Conservation (phyloP, 176 grass and related monocot genomes). For the Secale cereale region DNA sequence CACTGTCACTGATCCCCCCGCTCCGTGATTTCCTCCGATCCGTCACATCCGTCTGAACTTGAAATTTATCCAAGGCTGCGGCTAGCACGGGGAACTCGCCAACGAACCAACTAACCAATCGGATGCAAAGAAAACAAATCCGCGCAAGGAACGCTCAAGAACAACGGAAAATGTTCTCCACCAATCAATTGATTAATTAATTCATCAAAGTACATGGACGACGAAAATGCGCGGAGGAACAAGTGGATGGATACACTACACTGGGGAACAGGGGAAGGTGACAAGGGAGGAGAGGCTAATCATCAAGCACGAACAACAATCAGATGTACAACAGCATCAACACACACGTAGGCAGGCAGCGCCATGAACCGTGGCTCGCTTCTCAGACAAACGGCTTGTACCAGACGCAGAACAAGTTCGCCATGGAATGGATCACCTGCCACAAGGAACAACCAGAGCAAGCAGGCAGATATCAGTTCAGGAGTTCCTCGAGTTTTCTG, state of each 20-base stretch:
- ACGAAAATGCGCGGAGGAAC: constrained; percentile 10
- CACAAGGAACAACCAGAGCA: not conserved
- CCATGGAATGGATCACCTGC: constrained; percentile 30
- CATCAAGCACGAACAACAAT: not conserved
- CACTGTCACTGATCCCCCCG: not conserved
- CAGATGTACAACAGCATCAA: not conserved
- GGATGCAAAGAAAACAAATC: not conserved
- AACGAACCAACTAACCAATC: not conserved
- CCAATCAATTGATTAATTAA: constrained; percentile 6
- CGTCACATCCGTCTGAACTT: not conserved
- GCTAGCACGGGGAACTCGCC: not conserved
- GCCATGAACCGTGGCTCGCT: not conserved
- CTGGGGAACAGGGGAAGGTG: not conserved
- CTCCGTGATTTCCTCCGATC: not conserved
- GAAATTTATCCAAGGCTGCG: not conserved
- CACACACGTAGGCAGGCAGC: not conserved
- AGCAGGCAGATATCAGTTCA: not conserved
- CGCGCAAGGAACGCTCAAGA: not conserved
- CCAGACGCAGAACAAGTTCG: not conserved
- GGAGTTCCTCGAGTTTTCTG: not conserved
- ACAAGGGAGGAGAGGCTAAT: not conserved
- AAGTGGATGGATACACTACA: not conserved
- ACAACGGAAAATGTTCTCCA: not conserved
- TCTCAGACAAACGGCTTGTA: not conserved
- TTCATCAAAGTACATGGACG: constrained; percentile 22